phyloP scores from a whole-genome alignment of 202 grass and related monocot genomes.

The Schoenoplectus triqueter region DNA sequence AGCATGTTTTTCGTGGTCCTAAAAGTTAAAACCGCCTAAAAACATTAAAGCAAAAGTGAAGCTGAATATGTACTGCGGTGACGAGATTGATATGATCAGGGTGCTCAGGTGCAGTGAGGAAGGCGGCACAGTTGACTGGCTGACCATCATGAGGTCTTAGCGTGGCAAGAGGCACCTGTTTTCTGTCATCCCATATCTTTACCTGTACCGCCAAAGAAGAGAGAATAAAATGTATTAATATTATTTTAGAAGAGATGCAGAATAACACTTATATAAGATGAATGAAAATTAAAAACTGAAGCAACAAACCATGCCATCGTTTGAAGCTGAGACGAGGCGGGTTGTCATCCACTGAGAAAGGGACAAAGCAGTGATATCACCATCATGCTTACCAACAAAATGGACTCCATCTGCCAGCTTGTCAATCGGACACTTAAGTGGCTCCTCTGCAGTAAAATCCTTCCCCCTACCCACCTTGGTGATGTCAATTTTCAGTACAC shows the following conservation, averaged over 20 bases:
- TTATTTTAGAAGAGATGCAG: conserved; percentile 21
- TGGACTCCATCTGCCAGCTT: conserved; percentile 71
- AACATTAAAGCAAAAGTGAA: conserved; percentile 3
- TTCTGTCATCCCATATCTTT: conserved; percentile 95
- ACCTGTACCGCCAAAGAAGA: conserved; percentile 59
- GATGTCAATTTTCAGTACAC: conserved; percentile 75
- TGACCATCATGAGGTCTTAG: conserved; percentile 79
- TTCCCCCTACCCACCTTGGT: conserved; percentile 79
- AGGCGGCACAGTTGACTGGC: conserved; percentile 76
- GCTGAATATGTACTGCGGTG: conserved; percentile 69
- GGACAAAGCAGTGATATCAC: conserved; percentile 78
- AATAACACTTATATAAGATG: conserved; percentile 21
- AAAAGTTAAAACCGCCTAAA: not conserved
- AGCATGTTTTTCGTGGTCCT: not conserved
- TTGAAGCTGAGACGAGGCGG: conserved; percentile 81
- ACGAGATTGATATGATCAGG: conserved; percentile 93
- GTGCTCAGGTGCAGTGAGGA: conserved; percentile 70
- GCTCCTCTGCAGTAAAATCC: conserved; percentile 70
- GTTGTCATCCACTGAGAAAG: conserved; percentile 98
- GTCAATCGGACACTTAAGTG: conserved; percentile 66
- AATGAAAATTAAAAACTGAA: conserved; percentile 24
- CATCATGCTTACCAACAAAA: conserved; percentile 93
- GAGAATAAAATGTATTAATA: not conserved
- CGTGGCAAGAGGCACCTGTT: conserved; percentile 54
- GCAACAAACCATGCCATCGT: conserved; percentile 92